phyloP scores from a whole-genome alignment of 1,284 basidiomycete genomes.

The Xerocomus minutiporus region DNA sequence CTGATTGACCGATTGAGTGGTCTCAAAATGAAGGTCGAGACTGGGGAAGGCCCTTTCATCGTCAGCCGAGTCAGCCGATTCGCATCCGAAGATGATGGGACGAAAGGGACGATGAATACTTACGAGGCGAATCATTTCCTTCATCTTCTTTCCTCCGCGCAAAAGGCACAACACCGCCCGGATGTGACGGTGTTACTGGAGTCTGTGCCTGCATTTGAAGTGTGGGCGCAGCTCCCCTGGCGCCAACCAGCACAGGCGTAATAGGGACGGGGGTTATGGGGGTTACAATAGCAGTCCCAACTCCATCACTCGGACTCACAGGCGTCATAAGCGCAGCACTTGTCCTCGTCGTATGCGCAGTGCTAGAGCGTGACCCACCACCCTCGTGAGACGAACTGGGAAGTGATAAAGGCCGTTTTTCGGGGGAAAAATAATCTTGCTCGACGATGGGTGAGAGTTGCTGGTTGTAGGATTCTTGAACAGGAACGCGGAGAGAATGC shows the following conservation, averaged over 20 bases:
- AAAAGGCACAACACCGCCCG: conserved; percentile 21
- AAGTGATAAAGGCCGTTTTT: conserved; percentile 33
- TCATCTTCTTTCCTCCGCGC: conserved; percentile 29
- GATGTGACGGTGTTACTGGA: conserved; percentile 25
- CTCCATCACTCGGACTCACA: conserved; percentile 20
- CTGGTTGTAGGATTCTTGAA: conserved; percentile 35
- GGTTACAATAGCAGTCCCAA: conserved; percentile 23
- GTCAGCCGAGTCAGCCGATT: conserved; percentile 6
- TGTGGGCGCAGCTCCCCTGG: conserved; percentile 14
- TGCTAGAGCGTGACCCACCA: conserved; percentile 22
- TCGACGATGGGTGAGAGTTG: conserved; percentile 54
- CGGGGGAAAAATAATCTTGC: conserved; percentile 52
- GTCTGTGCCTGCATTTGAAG: conserved; percentile 18
- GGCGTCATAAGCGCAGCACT: conserved; percentile 26
- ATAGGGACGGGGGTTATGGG: conserved; percentile 30
- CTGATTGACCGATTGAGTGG: conserved; percentile 34
- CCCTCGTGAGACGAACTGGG: conserved; percentile 29
- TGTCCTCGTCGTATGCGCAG: conserved; percentile 24
- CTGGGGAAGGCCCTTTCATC: conserved; percentile 30
- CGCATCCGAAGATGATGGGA: not conserved
- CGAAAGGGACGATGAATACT: conserved; percentile 8
- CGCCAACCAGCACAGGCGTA: conserved; percentile 21
- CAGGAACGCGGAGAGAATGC: conserved; percentile 34
- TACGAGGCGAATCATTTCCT: conserved; percentile 28
- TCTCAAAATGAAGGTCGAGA: conserved; percentile 32